Evolutionary conservation across 306 rosid genomes (phyloP).

Genomic region (Canavalia ensiformis): DNA sequence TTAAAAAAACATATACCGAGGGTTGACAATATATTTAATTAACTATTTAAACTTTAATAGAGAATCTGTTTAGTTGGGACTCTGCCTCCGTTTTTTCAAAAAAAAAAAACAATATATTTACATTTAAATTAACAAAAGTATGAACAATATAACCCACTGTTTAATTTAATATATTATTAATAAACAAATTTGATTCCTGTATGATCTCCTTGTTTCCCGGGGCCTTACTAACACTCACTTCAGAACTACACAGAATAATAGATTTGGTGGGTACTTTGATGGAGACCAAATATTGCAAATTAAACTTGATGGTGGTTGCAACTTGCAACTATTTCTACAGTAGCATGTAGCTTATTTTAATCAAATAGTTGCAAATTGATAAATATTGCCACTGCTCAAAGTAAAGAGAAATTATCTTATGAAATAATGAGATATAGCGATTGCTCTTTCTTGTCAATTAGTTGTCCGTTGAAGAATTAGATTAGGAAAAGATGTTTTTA

Average conservation of each 20-base stretch:
- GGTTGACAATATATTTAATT: too few species aligned
- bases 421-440: conserved; percentile 36
- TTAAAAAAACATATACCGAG: background rate
- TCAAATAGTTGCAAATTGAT: conserved; percentile 15
- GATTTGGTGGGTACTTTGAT: conserved; percentile 33
- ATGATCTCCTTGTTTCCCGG: conserved; percentile 15
- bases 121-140: too few species aligned
- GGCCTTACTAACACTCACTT: background rate
- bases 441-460: conserved; percentile 66
- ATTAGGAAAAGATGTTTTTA: conserved; percentile 54
- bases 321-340: conserved; percentile 37
- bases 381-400: conserved; percentile 15
- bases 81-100: too few species aligned
- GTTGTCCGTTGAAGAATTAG: conserved; percentile 54
- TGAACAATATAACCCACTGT: too few species aligned
- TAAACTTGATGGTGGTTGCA: conserved; percentile 36
- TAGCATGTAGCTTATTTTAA: conserved; percentile 29
- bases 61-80: too few species aligned
- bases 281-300: conserved; percentile 32
- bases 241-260: background rate
- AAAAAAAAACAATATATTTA: too few species aligned
- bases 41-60: too few species aligned
- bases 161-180: too few species aligned
- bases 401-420: conserved; percentile 3
- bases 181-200: background rate